phyloP scores from a whole-genome alignment of 2,329 filamentous ascomycete genomes.

The Tolypocladium cylindrosporum region DNA sequence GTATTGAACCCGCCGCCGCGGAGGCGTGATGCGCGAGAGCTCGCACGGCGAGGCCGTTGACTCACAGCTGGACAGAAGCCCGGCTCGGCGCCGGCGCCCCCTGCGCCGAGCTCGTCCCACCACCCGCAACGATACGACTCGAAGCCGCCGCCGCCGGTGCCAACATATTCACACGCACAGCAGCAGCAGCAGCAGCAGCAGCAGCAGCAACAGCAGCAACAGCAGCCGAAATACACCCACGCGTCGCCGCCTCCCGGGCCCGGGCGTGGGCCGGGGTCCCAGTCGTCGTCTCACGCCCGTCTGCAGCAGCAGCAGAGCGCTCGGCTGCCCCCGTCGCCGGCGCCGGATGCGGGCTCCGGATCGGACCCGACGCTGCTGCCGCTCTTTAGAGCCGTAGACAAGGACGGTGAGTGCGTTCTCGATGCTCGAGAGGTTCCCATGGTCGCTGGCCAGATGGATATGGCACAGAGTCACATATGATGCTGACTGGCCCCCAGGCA shows the following conservation, averaged over 20 bases:
- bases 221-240: slow-evolving; percentile 29
- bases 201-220: slow-evolving; percentile 4
- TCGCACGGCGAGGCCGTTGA: not conserved
- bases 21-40: not conserved
- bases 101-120: slow-evolving; percentile 1
- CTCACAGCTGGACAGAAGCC: slow-evolving; percentile 21
- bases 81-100: slow-evolving; percentile 13
- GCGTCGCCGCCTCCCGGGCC: slow-evolving; percentile 40
- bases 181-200: slow-evolving; percentile 13
- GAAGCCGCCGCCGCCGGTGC: slow-evolving; percentile 30
- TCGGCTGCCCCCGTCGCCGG: slow-evolving; percentile 57
- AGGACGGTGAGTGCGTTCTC: slow-evolving; percentile 48
- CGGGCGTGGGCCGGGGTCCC: not conserved
- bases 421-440: not conserved
- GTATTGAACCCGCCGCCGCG: slow-evolving; percentile 7
- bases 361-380: slow-evolving; percentile 70
- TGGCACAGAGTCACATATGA: not conserved
- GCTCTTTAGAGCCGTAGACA: slow-evolving; percentile 86
- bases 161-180: slow-evolving; percentile 2
- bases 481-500: slow-evolving; percentile 37
- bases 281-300: not conserved
- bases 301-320: slow-evolving; percentile 23
- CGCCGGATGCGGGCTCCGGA: slow-evolving; percentile 35
- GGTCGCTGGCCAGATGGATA: not conserved
- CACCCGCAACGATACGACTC: slow-evolving; percentile 33